Evolutionary conservation across 1,284 basidiomycete genomes (phyloP).

Genomic region (Mrakiaceae sp.): DNA sequence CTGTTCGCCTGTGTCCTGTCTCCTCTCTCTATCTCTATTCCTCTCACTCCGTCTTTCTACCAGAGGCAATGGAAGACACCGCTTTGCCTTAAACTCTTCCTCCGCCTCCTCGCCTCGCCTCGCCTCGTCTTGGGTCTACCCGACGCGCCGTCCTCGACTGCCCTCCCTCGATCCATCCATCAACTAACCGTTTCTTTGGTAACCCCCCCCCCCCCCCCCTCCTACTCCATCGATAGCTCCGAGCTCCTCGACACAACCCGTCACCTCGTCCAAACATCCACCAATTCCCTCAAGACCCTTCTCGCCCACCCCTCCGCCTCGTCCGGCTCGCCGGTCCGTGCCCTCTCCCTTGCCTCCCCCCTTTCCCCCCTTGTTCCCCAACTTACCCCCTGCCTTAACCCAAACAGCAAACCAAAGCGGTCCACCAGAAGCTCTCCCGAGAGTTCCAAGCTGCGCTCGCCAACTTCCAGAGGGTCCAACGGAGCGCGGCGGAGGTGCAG

Average conservation of each 20-base stretch:
- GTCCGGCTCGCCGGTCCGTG: not conserved
- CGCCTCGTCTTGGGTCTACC: too few relatives aligned
- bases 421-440: constrained; percentile 77
- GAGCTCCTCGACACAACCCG: constrained; percentile 9
- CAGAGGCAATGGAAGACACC: too few relatives aligned
- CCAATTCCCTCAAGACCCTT: not conserved
- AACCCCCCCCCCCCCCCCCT: too few relatives aligned
- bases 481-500: constrained; percentile 76
- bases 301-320: not conserved
- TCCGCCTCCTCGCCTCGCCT: too few relatives aligned
- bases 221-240: not conserved
- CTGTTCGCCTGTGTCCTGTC: too few relatives aligned
- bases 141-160: not conserved
- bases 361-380: too few relatives aligned
- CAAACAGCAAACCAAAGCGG: constrained; percentile 28
- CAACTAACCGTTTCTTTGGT: not conserved
- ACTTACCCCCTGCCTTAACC: too few relatives aligned
- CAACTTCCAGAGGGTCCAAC: constrained; percentile 83
- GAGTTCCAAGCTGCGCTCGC: constrained; percentile 83
- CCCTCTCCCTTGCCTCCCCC: too few relatives aligned
- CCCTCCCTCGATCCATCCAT: constrained; percentile 1
- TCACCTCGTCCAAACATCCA: constrained; percentile 4
- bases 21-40: too few relatives aligned
- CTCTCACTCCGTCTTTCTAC: too few relatives aligned
- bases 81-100: too few relatives aligned